Evolutionary conservation across 495 filamentous ascomycete genomes (phyloP).

Genomic region (Xylaria sp.): DNA sequence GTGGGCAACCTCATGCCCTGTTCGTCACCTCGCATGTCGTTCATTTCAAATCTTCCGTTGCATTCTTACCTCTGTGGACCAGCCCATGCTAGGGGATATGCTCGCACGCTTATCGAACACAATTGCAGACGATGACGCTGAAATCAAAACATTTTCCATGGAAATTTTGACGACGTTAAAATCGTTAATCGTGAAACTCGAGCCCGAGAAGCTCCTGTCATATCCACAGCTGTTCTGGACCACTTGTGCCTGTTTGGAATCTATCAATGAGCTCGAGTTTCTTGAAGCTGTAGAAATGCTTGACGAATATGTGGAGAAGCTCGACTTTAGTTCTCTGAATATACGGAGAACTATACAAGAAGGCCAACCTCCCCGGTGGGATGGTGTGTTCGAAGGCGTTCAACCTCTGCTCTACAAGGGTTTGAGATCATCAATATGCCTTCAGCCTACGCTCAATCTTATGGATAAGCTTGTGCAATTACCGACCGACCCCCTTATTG

Average conservation of each 20-base stretch:
- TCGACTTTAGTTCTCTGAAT: constrained; percentile 76
- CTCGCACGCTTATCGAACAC: constrained; percentile 92
- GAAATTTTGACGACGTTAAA: constrained; percentile 95
- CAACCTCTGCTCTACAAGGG: constrained; percentile 90
- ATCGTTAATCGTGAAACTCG: constrained; percentile 83
- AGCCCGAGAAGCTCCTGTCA: constrained; percentile 77
- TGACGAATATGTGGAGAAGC: constrained; percentile 81
- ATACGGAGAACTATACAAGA: constrained; percentile 75
- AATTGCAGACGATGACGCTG: constrained; percentile 88
- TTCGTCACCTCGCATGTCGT: constrained; percentile 92
- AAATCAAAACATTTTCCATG: constrained; percentile 96
- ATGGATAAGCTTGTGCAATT: constrained; percentile 80
- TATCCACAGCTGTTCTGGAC: constrained; percentile 98
- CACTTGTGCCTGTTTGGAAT: constrained; percentile 92
- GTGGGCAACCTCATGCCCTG: constrained; percentile 96
- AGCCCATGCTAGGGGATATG: constrained; percentile 94
- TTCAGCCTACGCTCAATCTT: constrained; percentile 76
- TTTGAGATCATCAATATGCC: constrained; percentile 81
- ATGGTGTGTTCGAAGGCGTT: constrained; percentile 86
- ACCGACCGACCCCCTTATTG: constrained; percentile 81
- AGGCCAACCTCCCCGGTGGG: constrained; percentile 84
- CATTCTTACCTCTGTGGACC: constrained; percentile 87
- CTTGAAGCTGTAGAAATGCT: constrained; percentile 90
- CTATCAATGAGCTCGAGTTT: constrained; percentile 94
- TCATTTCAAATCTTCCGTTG: constrained; percentile 98